Percentiles rank a stretch among this genome's conserved stretches.
Conservation (phyloP, 345 rosid genomes). For the Pugionium dolabratum region DNA sequence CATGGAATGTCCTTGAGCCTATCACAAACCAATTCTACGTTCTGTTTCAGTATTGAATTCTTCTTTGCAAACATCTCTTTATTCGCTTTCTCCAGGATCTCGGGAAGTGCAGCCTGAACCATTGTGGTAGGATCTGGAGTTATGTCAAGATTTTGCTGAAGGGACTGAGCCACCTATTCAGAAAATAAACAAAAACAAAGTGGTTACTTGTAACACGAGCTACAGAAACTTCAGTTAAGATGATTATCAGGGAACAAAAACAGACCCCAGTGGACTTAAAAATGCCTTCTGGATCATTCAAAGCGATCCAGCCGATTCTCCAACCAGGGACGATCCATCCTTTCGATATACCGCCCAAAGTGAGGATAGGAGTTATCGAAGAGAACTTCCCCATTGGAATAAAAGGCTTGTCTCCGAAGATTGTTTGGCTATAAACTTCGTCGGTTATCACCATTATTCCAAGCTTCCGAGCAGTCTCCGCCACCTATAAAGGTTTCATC, state of each 20-base stretch:
- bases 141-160: conserved; percentile 43
- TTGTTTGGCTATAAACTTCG: conserved; percentile 61
- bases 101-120: conserved; percentile 62
- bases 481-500: conserved; percentile 41
- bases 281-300: conserved; percentile 57
- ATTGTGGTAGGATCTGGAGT: conserved; percentile 50
- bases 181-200: not conserved
- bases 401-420: conserved; percentile 55
- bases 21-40: conserved; percentile 43
- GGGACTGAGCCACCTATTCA: conserved; percentile 47
- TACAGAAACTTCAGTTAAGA: not conserved
- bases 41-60: conserved; percentile 41
- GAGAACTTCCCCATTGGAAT: conserved; percentile 72
- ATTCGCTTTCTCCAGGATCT: conserved; percentile 45
- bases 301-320: conserved; percentile 73
- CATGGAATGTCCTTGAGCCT: conserved; percentile 52
- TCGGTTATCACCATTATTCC: conserved; percentile 71
- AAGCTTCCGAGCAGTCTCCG: conserved; percentile 61
- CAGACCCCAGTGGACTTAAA: conserved; percentile 55
- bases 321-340: conserved; percentile 86
- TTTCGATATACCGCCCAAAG: conserved; percentile 70
- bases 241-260: not conserved
- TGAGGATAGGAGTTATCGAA: conserved; percentile 58
- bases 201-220: conserved; percentile 27
- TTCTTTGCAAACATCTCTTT: conserved; percentile 38